These are phyloP conservation scores for Pseudocercospora fuligena DNA, from an alignment of 2,329 filamentous ascomycete genomes.

Conservation along the genomic window DNA sequence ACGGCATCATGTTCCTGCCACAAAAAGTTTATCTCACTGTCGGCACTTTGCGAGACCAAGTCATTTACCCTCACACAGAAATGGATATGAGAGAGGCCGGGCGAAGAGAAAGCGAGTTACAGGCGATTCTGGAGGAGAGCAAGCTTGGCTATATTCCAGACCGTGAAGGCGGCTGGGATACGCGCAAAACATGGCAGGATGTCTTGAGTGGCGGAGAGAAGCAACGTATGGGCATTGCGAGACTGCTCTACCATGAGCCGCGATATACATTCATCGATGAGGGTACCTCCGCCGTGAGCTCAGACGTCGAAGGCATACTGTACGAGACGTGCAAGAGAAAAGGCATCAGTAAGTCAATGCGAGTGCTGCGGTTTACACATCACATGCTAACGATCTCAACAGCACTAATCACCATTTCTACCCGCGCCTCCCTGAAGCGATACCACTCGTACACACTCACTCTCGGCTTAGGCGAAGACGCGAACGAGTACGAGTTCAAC, in stretches of 20 bases:
- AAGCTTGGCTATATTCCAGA: conserved; percentile 86
- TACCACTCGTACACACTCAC: conserved; percentile 93
- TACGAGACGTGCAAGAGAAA: conserved; percentile 93
- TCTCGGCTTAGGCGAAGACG: conserved; percentile 77
- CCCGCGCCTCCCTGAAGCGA: conserved; percentile 89
- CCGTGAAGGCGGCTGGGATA: conserved; percentile 95
- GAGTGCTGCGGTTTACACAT: not conserved
- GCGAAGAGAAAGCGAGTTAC: conserved; percentile 77
- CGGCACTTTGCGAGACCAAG: conserved; percentile 91
- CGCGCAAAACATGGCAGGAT: conserved; percentile 97
- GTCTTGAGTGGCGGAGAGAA: conserved; percentile 97
- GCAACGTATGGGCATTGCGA: conserved; percentile 89
- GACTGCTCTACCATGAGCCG: conserved; percentile 92
- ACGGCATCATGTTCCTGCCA: conserved; percentile 98
- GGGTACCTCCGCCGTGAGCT: conserved; percentile 90
- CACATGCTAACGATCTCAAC: conserved; percentile 11
- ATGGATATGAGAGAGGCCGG: conserved; percentile 87
- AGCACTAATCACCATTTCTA: conserved; percentile 94
- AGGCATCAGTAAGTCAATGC: conserved; percentile 76
- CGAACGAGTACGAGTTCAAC: conserved; percentile 90
- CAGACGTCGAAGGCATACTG: conserved; percentile 89
- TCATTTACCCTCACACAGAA: conserved; percentile 96
- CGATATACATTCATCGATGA: conserved; percentile 94
- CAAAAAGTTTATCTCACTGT: conserved; percentile 91
- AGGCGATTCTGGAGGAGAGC: conserved; percentile 78